Conservation (phyloP, 2,329 filamentous ascomycete genomes). For the Cyanodermella asteris region DNA sequence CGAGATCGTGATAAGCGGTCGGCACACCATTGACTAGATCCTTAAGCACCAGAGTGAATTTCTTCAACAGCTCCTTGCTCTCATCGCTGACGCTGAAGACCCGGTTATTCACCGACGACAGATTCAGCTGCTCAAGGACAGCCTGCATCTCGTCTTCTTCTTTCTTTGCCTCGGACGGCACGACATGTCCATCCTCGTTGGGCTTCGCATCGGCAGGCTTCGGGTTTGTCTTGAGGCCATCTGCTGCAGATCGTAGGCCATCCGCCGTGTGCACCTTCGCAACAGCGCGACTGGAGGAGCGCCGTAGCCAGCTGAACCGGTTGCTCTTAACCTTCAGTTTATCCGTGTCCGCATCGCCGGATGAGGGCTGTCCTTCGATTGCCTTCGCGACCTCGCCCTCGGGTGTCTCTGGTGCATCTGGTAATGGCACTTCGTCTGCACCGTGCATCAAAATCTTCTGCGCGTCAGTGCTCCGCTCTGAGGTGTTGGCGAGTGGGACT, state of each 20-base stretch:
- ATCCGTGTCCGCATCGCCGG: slow-evolving; percentile 14
- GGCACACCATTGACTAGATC: slow-evolving; percentile 83
- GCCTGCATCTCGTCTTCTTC: slow-evolving; percentile 53
- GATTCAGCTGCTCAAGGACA: slow-evolving; percentile 66
- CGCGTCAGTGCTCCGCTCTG: slow-evolving; percentile 11
- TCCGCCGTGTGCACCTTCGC: slow-evolving; percentile 15
- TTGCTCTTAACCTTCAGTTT: slow-evolving; percentile 9
- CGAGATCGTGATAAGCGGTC: slow-evolving; percentile 81
- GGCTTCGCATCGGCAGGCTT: slow-evolving; percentile 10
- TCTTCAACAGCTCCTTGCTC: slow-evolving; percentile 56
- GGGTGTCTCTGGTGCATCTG: slow-evolving; percentile 22
- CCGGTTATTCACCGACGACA: slow-evolving; percentile 64
- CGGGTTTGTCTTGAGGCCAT: slow-evolving; percentile 11
- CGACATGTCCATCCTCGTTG: slow-evolving; percentile 16
- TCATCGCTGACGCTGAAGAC: slow-evolving; percentile 70
- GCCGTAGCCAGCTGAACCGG: slow-evolving; percentile 13
- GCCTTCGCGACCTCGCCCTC: slow-evolving; percentile 17
- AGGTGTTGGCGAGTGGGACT: too few relatives aligned
- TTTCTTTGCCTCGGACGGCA: slow-evolving; percentile 24
- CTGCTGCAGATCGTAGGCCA: slow-evolving; percentile 11
- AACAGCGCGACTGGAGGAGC: slow-evolving; percentile 16
- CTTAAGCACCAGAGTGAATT: slow-evolving; percentile 78
- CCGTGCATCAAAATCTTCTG: slow-evolving; percentile 23
- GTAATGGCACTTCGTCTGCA: slow-evolving; percentile 27
- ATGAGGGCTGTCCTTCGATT: too few relatives aligned